Conservation (phyloP, 2,329 filamentous ascomycete species). For the Ramularia endophylla region DNA sequence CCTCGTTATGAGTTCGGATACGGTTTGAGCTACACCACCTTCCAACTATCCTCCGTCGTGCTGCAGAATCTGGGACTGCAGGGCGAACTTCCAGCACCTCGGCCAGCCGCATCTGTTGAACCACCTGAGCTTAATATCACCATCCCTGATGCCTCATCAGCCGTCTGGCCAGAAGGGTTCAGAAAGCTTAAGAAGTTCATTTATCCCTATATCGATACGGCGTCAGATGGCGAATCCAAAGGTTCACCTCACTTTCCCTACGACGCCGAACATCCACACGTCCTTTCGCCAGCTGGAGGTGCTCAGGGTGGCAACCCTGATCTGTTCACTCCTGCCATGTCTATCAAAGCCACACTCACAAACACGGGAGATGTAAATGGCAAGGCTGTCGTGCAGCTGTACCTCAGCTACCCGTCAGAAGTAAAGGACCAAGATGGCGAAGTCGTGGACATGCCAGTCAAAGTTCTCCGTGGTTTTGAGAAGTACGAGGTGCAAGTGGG, state of each 20-base stretch:
- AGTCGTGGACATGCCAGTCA: conserved; percentile 40
- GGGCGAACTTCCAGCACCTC: conserved; percentile 29
- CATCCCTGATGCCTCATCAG: conserved; percentile 51
- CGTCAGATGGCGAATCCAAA: conserved; percentile 40
- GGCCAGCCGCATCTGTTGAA: conserved; percentile 34
- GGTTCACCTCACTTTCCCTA: conserved; percentile 49
- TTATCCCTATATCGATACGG: conserved; percentile 61
- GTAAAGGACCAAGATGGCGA: conserved; percentile 23
- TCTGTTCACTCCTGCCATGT: conserved; percentile 53
- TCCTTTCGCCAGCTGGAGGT: conserved; percentile 60
- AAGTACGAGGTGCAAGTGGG: conserved; percentile 32
- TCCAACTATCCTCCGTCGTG: conserved; percentile 53
- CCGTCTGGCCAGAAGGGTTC: conserved; percentile 56
- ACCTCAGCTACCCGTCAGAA: conserved; percentile 41
- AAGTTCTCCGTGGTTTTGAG: conserved; percentile 40
- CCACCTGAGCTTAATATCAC: conserved; percentile 52
- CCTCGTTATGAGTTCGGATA: conserved; percentile 84
- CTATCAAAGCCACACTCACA: conserved; percentile 47
- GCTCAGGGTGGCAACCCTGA: conserved; percentile 63
- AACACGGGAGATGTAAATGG: conserved; percentile 57
- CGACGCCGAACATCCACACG: conserved; percentile 34
- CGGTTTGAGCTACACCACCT: conserved; percentile 75
- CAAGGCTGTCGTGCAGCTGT: conserved; percentile 53
- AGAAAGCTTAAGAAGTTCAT: conserved; percentile 62
- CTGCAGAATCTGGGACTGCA: conserved; percentile 36